Evolutionary conservation across 768 basidiomycete species (phyloP), one percentile per base, ranked within the genome.

Genomic region (Trametes cinnabarina): DNA sequence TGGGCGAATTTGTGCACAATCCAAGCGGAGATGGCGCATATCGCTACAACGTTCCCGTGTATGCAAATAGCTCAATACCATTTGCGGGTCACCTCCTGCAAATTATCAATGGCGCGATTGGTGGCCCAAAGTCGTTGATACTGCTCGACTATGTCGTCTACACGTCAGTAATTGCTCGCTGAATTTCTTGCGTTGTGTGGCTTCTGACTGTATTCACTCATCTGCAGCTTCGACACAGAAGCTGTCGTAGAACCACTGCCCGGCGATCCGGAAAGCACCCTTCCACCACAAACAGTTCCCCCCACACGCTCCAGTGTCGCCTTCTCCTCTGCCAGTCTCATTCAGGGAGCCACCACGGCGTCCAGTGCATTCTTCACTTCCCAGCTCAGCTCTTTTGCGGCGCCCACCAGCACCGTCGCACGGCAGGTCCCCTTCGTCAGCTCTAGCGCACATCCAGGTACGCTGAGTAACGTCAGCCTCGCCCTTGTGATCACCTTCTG

Each of bases 71-170:
- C 60, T 2, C 61, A 67, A 9, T 57, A 78, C 20, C 41, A 61
- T 4, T 32, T 12, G 58, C 65, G 14, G 70, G 65, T 3, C 76
- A 77, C 57, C 68, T 58, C 8, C 62, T 77, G 15, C 65, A 64
- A 3, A 60, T 78, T 14, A 68, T 68, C 26, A 76, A 73, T 49
- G 74, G 75, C 12, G 63, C 68, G 43, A 32, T 57, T 22, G 65
- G 63, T 42, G 73, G 71, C 12, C 32, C 37, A 26, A 63, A 62
- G 15, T 72, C 76, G 5, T 57, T 72, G 2, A 48, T 74, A 1
- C 55, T 76, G 15, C 63, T 80, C 1, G 78, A 79, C 62, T 69
- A 70, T 30, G 70, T 79, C 53, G 62, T 76, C 15, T 79, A 78
- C 59, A 67, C 73, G 77, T 77, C 4, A 40, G 63, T 63, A 19